Evolutionary conservation across 768 basidiomycete species (phyloP).

Genomic region (Wakefieldia striispora): DNA sequence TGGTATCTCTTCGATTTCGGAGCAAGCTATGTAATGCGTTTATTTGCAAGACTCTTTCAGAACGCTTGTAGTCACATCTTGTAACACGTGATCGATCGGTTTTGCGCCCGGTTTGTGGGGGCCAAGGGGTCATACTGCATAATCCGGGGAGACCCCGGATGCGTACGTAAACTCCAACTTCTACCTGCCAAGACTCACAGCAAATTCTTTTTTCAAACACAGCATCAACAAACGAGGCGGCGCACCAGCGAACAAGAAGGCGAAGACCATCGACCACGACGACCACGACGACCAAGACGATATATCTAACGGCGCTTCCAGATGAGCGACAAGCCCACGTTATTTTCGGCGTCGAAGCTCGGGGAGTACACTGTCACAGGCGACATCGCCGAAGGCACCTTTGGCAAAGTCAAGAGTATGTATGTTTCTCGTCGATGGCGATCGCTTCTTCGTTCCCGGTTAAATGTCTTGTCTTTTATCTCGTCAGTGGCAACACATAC

Average conservation of each 20-base stretch:
- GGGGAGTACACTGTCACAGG: slow-evolving; percentile 87
- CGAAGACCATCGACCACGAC: background rate
- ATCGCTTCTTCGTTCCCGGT: slow-evolving; percentile 14
- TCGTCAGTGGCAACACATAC: slow-evolving; percentile 85
- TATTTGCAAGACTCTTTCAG: too few species aligned
- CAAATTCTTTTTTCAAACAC: slow-evolving; percentile 24
- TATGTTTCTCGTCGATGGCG: slow-evolving; percentile 19
- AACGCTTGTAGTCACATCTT: too few species aligned
- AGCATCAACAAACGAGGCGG: slow-evolving; percentile 5
- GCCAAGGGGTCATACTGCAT: slow-evolving; percentile 13
- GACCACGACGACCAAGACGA: slow-evolving; percentile 13
- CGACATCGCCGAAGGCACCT: slow-evolving; percentile 94
- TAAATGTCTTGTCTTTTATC: slow-evolving; percentile 14
- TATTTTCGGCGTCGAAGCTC: slow-evolving; percentile 66
- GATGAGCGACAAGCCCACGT: slow-evolving; percentile 26
- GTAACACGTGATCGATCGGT: slow-evolving; percentile 16
- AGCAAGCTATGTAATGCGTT: too few species aligned
- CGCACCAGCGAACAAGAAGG: background rate
- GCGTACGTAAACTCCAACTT: slow-evolving; percentile 21
- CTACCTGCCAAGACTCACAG: slow-evolving; percentile 22
- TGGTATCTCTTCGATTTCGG: too few species aligned
- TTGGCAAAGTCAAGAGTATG: slow-evolving; percentile 99
- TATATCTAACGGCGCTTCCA: slow-evolving; percentile 12
- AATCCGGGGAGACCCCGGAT: slow-evolving; percentile 19
- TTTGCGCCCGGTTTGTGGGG: slow-evolving; percentile 11